Evolutionary conservation across 2,329 filamentous ascomycete species (phyloP), one percentile per base, ranked within the genome.

Genomic region (Exophiala oligosperma): DNA sequence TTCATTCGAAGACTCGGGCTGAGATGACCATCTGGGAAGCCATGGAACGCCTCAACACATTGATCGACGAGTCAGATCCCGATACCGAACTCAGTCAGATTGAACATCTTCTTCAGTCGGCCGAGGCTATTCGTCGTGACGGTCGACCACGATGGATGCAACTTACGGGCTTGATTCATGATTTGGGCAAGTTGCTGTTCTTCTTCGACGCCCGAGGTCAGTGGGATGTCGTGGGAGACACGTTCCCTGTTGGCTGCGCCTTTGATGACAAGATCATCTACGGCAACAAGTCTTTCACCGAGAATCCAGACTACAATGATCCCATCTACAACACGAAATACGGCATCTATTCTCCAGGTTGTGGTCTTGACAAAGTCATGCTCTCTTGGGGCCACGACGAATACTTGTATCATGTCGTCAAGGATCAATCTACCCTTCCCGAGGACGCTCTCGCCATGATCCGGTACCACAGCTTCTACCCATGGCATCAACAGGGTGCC

Each of bases 341-440:
- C 67, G 92, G 92, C 63, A 93, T 96, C 74, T 96, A 96, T 79
- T 77, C 79, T 1, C 83, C 84, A 0, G 87, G 88, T 57, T 94
- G 91, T 70, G 92, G 92, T 2, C 77, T 96, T 50, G 90, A 94
- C 72, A 93, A 92, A 67, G 79, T 96, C 66, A 92, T 96, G 88
- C 82, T 96, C 60, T 90, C 85, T 65, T 96, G 92, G 91, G 92
- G 92, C 47, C 90, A 93, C 73, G 90, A 93, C 71, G 90, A 93
- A 77, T 92, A 92, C 74, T 80, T 93, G 48, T 96, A 96, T 79
- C 87, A 91, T 69, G 87, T 96, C 61, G 85, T 90, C 75, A 92
- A 91, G 79, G 87, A 89, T 63, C 91, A 96, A 79, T 88, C 84
- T 49, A 88, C 79, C 0, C 81, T 96, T 44, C 92, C 92, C 0